These are phyloP conservation scores for Fusarium equiseti DNA, from an alignment of 2,329 filamentous ascomycete genomes.

Conservation along the genomic window DNA sequence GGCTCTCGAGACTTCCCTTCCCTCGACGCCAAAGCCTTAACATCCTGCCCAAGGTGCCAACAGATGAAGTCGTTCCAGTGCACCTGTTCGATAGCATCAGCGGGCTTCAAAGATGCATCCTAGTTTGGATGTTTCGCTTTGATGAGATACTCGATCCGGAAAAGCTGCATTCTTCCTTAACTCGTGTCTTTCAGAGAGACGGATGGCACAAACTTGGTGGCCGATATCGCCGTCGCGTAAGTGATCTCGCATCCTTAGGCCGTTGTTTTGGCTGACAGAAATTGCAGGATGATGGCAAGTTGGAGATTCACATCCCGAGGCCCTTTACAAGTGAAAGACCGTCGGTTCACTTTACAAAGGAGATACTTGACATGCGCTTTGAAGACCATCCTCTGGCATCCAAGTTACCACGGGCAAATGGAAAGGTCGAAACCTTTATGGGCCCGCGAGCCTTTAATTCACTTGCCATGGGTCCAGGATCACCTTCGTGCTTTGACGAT, in stretches of 20 bases:
- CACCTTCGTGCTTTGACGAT: conserved; percentile 23
- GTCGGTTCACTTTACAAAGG: conserved; percentile 14
- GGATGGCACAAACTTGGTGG: conserved; percentile 27
- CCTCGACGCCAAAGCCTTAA: not conserved
- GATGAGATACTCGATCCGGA: conserved; percentile 17
- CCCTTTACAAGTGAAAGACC: conserved; percentile 3
- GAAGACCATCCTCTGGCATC: conserved; percentile 16
- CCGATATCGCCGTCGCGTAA: conserved; percentile 20
- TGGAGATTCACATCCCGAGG: conserved; percentile 19
- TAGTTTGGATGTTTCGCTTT: conserved; percentile 31
- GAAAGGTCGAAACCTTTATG: not conserved
- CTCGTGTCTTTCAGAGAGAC: conserved; percentile 2
- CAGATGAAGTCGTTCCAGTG: conserved; percentile 31
- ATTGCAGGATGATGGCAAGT: conserved; percentile 1
- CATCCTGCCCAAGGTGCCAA: not conserved
- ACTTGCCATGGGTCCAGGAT: conserved; percentile 10
- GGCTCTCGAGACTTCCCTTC: not conserved
- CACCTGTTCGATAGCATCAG: conserved; percentile 26
- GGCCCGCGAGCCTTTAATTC: conserved; percentile 19
- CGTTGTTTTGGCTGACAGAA: not conserved
- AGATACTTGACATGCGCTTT: not conserved
- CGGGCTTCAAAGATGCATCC: conserved; percentile 12
- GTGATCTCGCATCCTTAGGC: accelerated
- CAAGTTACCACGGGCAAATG: conserved; percentile 6
- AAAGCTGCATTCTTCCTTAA: conserved; percentile 4